Base-by-base conservation (phyloP, 2,329 filamentous ascomycete species). In the Amylocarpus encephaloides region DNA sequence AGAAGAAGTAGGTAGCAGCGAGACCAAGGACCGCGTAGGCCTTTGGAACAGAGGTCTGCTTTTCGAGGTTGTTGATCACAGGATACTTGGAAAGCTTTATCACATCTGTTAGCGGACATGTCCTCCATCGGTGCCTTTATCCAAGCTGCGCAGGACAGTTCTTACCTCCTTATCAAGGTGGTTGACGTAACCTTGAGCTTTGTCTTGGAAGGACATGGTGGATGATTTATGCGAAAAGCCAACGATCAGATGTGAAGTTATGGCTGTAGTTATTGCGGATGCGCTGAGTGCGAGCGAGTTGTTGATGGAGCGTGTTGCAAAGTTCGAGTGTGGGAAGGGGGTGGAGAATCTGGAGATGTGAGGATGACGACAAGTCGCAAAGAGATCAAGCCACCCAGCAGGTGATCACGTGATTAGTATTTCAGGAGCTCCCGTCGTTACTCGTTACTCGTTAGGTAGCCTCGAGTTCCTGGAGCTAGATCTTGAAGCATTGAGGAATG, bases 81-180 rank as follows among this genome's bases (percentile, higher is more conserved):
- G 85, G 85, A 75, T 93, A 93, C 72, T 91, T 92, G 70, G 86
- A 88, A 60, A 93, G 83, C 88, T 93, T 38, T 16, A 32, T 16
- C 29, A 38, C 15, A 9, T 16, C 22, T 5, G 35, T 54, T 35
- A 54, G 50, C 32, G 26, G 46, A 16, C 43, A 46, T 36, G 19
- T 36, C 12, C 29, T 38, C 19, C 6, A n/a, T 32, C 11, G 13
- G 1, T 26, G 33, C 40, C 11, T 15, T 40, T 44, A 39, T 41
- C 35, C 30, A n/a, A 38, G 18, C 33, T 15, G 47, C 48, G 15
- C 30, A 50, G 38, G 13, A 18, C 39, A 36, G 48, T 40, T 57
- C 57, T 51, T 49, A 91, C 87, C 83, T 90, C 86, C 67, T 83
- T 85, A 73, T 94, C 88, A 72, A 94, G 83, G 73, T 85, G 79